phyloP scores from a whole-genome alignment of 805 yeast genomes.

The Yamadazyma sp. region DNA sequence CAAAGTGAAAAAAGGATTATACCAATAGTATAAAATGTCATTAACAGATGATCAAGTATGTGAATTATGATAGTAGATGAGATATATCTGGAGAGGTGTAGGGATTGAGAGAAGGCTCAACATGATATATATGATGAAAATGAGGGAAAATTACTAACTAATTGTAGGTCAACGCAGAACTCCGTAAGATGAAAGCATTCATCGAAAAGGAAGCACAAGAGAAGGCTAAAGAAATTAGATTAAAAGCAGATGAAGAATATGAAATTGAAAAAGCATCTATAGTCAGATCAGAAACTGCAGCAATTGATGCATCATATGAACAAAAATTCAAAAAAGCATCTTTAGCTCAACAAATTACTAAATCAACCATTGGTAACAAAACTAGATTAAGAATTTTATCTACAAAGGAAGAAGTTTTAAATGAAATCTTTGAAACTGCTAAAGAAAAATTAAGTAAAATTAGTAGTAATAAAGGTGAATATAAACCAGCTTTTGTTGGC shows the following conservation, averaged over 20 bases:
- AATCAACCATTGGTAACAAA: slow-evolving; percentile 93
- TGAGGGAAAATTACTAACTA: slow-evolving; percentile 5
- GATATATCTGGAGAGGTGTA: neutral
- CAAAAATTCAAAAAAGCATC: slow-evolving; percentile 86
- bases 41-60: slow-evolving; percentile 33
- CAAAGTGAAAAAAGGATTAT: no score
- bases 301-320: slow-evolving; percentile 78
- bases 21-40: no score
- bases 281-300: slow-evolving; percentile 87
- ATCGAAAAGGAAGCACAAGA: slow-evolving; percentile 99
- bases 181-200: slow-evolving; percentile 97
- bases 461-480: slow-evolving; percentile 53
- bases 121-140: neutral
- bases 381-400: slow-evolving; percentile 87
- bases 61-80: slow-evolving; percentile 2
- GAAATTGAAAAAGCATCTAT: slow-evolving; percentile 95
- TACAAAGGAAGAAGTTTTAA: slow-evolving; percentile 75
- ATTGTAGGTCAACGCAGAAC: slow-evolving; percentile 91
- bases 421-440: slow-evolving; percentile 70
- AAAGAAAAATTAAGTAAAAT: slow-evolving; percentile 57
- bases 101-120: neutral
- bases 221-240: slow-evolving; percentile 91
- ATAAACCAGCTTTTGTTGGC: slow-evolving; percentile 68
- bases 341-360: slow-evolving; percentile 90
- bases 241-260: slow-evolving; percentile 98